Evolutionary conservation across 2,329 filamentous ascomycete species (phyloP), one percentile per base, ranked within the genome.

Genomic region (Lojkania enalia): DNA sequence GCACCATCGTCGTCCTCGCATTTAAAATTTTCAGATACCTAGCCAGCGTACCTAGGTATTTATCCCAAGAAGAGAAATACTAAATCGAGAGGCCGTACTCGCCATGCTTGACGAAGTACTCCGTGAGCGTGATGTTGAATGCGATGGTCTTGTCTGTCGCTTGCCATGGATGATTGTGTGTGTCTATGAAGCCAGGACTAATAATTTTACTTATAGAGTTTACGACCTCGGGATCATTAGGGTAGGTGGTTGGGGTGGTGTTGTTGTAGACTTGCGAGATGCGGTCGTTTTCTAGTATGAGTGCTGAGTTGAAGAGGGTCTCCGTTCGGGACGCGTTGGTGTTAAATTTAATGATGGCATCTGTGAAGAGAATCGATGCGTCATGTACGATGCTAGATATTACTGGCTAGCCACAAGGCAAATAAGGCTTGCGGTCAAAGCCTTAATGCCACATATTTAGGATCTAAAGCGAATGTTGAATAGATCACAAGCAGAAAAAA

Each of bases 141-240:
- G 51, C 74, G 1, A 82, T 52, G 0, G 77, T 79, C 51, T 76
- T 77, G 51, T 74, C 73, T 2, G 69, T 75, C 0, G 79, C 79
- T 55, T 81, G 77, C 79, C 78, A 44, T 38, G 41, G 5, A 38
- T 52, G 48, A 1, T 72, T 71, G 49, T 82, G 79, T 0, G 77
- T 80, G 60, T 81, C 76, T 42, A 81, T 66, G 57, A 82, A 81
- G 5, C 79, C 78, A 0, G 78, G 77, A 0, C 71, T 72, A 40
- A 81, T 66, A 44, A 80, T 80, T 54, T 77, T 75, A 38, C 69
- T 66, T 0, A 66, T 67, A 15, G 69, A 70, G 42, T 80, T 70
- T 12, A 80, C 59, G 2, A 71, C 44, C 36, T 77, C 68, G 3
- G 69, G 69, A n/a, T 61, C 59, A 0, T 45, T 29, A 1, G 69